Evolutionary conservation across 495 filamentous ascomycete genomes (phyloP), one percentile per base, ranked within the genome.

Genomic region (Cenococcum geophilum): DNA sequence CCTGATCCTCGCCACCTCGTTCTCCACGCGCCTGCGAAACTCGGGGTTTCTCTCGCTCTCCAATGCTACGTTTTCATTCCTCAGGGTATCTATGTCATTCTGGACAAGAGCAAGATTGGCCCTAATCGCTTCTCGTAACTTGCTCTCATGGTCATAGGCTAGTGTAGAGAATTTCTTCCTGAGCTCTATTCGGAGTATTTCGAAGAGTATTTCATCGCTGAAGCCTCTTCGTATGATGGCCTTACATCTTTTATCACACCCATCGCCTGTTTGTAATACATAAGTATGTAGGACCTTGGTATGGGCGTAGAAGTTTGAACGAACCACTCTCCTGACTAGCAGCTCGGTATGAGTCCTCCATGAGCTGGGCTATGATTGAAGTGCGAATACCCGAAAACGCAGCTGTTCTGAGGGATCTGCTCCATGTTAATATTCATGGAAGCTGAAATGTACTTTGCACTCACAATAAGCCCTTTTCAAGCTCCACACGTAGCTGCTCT

Each of bases 31-130:
- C 9, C 34, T 48, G 36, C 70, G 57, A 37, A 74, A 74, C 18
- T 67, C 68, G 0, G 70, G 69, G 40, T 76, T 68, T 50, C 53
- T 59, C 49, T 77, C 72, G 22, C 72, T 71, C 59, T 75, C 73
- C 16, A 63, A 22, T 0, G 66, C 69, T 11, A 67, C 67, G 51
- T 76, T 71, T 42, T 75, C 72, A 35, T 57, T 66, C 36, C 71
- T 63, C 10, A 76, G 50, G 11, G 72, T 72, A 49, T 73, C 49
- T 50, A 77, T 32, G 0, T 67, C 73, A 4, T 64, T 66, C 50
- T 35, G 20, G 23, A 76, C 65, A 20, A 60, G 51, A 10, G 42
- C 58, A 5, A 75, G 58, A 35, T 72, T 66, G 10, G 58, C 50
- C 9, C 25, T 25, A 40, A 73, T 50, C 18, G 25, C 48, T 3